phyloP scores from a whole-genome alignment of 176 grass and related monocot species.

The Cenchrus americanus region DNA sequence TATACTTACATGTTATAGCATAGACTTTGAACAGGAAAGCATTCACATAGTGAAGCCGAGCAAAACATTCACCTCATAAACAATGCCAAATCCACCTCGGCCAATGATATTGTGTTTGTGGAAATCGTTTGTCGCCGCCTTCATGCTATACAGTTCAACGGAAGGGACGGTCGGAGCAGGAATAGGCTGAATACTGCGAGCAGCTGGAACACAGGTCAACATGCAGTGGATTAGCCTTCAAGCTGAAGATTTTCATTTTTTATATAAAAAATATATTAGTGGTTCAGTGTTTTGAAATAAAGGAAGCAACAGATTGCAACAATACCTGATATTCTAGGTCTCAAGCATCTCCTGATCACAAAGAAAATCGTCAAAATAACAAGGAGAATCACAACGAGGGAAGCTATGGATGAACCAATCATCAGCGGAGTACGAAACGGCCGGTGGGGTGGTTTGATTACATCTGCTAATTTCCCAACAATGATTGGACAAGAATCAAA shows the following conservation, averaged over 20 bases:
- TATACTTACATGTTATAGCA: neutral
- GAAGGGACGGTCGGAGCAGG: constrained; percentile 13
- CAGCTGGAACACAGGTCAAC: neutral
- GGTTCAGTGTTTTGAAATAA: no score
- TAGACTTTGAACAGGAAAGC: neutral
- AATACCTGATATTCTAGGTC: neutral
- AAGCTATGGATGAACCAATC: neutral
- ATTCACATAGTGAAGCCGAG: neutral
- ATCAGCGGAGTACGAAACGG: neutral
- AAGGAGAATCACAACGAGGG: neutral
- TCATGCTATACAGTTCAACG: constrained; percentile 20
- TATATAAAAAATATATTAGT: neutral
- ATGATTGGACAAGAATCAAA: neutral
- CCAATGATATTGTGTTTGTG: constrained; percentile 15
- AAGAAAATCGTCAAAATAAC: neutral
- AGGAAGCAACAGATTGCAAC: neutral
- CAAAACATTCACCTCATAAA: constrained; percentile 38
- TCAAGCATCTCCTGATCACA: neutral
- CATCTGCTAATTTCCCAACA: neutral
- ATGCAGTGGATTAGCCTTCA: neutral
- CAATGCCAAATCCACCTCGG: constrained; percentile 34
- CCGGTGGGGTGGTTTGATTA: neutral
- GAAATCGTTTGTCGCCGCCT: constrained; percentile 22
- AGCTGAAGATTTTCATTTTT: neutral
- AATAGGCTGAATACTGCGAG: neutral